Conservation (phyloP, 345 rosid genomes). For the Corchorus olitorius region DNA sequence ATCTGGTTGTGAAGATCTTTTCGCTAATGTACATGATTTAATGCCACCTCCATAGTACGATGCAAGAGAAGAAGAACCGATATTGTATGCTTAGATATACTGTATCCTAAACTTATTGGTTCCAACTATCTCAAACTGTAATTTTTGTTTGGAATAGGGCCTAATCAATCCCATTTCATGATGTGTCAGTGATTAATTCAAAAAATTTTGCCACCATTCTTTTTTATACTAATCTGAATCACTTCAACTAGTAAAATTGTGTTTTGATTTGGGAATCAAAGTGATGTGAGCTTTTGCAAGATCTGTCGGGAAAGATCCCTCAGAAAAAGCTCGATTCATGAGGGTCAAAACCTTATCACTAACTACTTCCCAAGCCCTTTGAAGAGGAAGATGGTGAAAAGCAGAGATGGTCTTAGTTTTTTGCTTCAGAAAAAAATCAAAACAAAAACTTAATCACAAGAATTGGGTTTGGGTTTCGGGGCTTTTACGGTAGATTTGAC, state of each 20-base stretch:
- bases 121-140: not conserved
- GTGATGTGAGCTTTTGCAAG: no score
- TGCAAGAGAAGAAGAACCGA: conserved; percentile 35
- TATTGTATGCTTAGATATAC: conserved; percentile 43
- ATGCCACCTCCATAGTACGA: conserved; percentile 74
- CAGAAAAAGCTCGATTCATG: no score
- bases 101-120: not conserved
- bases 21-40: conserved; percentile 47
- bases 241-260: not conserved
- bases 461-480: no score
- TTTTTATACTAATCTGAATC: not conserved
- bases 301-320: no score
- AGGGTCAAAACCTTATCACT: no score
- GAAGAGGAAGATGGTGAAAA: no score
- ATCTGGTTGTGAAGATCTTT: conserved; percentile 65
- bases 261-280: not conserved
- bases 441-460: no score
- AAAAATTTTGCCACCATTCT: not conserved
- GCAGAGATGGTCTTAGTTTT: no score
- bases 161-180: conserved; percentile 16
- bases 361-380: no score
- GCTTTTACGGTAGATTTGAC: no score
- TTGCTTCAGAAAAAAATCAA: no score
- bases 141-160: conserved; percentile 5
- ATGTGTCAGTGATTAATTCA: not conserved